A percentile compares a stretch with the other conserved stretches of the same genome.
Evolutionary conservation across 306 rosid species (phyloP).

Genomic region (Hippophae gyantsensis): DNA sequence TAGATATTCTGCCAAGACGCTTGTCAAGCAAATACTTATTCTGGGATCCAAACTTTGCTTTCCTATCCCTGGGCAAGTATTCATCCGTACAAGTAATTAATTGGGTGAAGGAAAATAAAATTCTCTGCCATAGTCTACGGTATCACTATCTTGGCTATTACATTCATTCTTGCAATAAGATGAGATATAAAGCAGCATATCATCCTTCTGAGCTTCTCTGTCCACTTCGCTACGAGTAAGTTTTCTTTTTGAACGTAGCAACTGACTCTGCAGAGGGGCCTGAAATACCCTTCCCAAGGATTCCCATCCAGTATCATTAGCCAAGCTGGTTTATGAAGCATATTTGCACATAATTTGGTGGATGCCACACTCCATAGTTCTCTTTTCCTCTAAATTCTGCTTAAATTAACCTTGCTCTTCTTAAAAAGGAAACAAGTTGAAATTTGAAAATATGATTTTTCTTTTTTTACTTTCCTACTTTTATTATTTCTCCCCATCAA

Average conservation of each 20-base stretch:
- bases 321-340: too few species aligned
- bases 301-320: background rate
- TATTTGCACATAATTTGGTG: too few species aligned
- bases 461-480: too few species aligned
- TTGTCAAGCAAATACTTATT: slow-evolving; percentile 89
- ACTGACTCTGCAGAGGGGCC: background rate
- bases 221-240: slow-evolving; percentile 86
- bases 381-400: too few species aligned
- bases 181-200: slow-evolving; percentile 95
- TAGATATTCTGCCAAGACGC: slow-evolving; percentile 90
- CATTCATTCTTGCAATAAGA: slow-evolving; percentile 84
- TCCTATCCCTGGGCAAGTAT: slow-evolving; percentile 89
- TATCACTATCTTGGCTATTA: slow-evolving; percentile 93
- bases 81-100: slow-evolving; percentile 79
- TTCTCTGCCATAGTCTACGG: slow-evolving; percentile 61
- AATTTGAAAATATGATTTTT: too few species aligned
- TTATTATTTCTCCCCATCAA: too few species aligned
- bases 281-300: background rate
- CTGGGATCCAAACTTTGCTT: slow-evolving; percentile 97
- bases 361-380: too few species aligned
- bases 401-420: too few species aligned
- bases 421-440: too few species aligned
- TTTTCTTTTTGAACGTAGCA: slow-evolving; percentile 8
- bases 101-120: slow-evolving; percentile 88
- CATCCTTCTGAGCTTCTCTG: slow-evolving; percentile 83